Percentiles rank a stretch among this genome's conserved stretches.
Evolutionary conservation across 2,329 filamentous ascomycete species (phyloP).

Genomic region (Penicillium aurantiogriseum): DNA sequence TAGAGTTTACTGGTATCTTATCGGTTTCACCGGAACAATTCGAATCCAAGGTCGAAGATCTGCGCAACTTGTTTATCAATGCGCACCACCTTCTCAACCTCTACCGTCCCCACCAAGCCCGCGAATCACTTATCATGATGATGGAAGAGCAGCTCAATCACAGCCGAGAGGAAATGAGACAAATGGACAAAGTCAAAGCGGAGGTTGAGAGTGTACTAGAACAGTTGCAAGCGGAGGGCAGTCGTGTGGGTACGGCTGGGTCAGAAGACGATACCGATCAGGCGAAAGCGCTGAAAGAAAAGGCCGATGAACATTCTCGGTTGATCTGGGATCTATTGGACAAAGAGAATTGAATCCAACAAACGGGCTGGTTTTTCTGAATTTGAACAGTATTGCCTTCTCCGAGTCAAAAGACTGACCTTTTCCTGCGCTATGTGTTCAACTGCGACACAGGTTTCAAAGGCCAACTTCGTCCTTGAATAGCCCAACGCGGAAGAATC

Average conservation of each 20-base stretch:
- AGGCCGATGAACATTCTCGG: slow-evolving; percentile 30
- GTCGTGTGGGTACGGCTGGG: slow-evolving; percentile 17
- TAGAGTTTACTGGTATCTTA: slow-evolving; percentile 75
- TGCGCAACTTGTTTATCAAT: slow-evolving; percentile 82
- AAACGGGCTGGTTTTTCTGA: background rate
- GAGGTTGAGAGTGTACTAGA: slow-evolving; percentile 55
- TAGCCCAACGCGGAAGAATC: background rate
- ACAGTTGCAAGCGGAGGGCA: slow-evolving; percentile 34
- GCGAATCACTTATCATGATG: slow-evolving; percentile 80
- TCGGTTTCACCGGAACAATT: slow-evolving; percentile 66
- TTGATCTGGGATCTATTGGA: slow-evolving; percentile 43
- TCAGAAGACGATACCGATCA: slow-evolving; percentile 8
- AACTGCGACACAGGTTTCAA: background rate
- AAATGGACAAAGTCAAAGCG: slow-evolving; percentile 70
- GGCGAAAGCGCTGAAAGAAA: slow-evolving; percentile 14
- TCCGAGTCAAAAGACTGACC: background rate
- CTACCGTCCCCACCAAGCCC: slow-evolving; percentile 87
- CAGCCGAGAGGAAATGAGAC: slow-evolving; percentile 72
- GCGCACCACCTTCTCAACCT: slow-evolving; percentile 92
- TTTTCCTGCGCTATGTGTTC: background rate
- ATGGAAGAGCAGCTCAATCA: slow-evolving; percentile 81
- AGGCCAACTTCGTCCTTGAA: background rate
- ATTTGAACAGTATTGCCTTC: background rate
- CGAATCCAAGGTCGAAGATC: slow-evolving; percentile 69
- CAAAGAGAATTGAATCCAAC: slow-evolving; percentile 27